Base-by-base conservation (phyloP, 306 rosid species). In the Lathyrus tuberosus region DNA sequence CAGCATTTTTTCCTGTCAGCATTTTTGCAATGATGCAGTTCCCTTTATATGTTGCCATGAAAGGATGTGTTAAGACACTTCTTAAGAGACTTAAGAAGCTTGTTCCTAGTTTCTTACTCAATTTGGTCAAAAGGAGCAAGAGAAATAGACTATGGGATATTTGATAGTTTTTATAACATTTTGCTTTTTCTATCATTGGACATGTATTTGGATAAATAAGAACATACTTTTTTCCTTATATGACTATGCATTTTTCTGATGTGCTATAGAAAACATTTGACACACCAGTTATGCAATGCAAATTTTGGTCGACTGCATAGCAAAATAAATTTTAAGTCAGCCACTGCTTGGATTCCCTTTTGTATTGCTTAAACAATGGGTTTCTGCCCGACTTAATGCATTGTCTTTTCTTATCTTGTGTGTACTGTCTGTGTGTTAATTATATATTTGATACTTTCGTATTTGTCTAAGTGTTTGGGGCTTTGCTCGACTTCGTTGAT, bases 101-200 rank as follows among this genome's bases (percentile, higher is more conserved):
- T 42, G 65, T 30, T 43, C 83, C 83, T 53, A 72, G 62, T 14
- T 68, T 62, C 71, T 17, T 79, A 1, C 79, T 69, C 71, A 53
- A 51, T n/a, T 9, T 79, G n/a, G 11, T 62, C 48, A 51, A 73
- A 53, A 60, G 3, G 61, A 57, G 38, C 1, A 42, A 69, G 43
- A 52, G 67, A 31, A 62, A 52, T 20, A 52, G 15, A 52, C 11
- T 69, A 0, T 54, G 67, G 67, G 78, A 62, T 10, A 22, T 56
- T 35, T 78, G 68, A 70, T 15, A 1, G 0, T 35, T 61, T 18
- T 37, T 5, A 14, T 53, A 44, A 4, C 43, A 66, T 14, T 58
- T 35, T 46, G n/a, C 61, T 20, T 68, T 51, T 30, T 59, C 41
- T 56, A 44, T 10, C 61, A 20, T 57, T 57, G 31, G 46, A 52